Evolutionary conservation across 768 basidiomycete genomes (phyloP).

Genomic region (Termitomyces sp.): DNA sequence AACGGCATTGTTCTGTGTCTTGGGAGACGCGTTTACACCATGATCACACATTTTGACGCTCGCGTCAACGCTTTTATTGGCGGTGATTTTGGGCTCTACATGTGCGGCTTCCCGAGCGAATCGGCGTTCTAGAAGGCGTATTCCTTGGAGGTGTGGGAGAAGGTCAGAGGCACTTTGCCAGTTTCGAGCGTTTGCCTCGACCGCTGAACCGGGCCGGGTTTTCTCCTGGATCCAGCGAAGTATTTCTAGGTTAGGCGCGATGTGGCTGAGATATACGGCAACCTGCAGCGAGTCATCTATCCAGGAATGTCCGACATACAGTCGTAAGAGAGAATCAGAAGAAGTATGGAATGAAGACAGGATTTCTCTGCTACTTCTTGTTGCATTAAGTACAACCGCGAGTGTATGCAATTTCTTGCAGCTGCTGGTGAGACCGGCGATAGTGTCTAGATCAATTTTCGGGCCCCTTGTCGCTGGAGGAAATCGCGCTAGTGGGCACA

Average conservation of each 20-base stretch:
- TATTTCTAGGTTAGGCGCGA: slow-evolving; percentile 64
- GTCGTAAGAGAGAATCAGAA: slow-evolving; percentile 60
- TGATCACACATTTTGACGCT: slow-evolving; percentile 24
- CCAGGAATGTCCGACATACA: slow-evolving; percentile 76
- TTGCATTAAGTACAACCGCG: slow-evolving; percentile 59
- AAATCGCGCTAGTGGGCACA: slow-evolving; percentile 68
- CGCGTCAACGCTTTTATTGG: slow-evolving; percentile 46
- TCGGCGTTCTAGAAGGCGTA: slow-evolving; percentile 58
- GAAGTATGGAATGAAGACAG: slow-evolving; percentile 43
- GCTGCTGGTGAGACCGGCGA: slow-evolving; percentile 48
- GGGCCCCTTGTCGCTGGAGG: slow-evolving; percentile 45
- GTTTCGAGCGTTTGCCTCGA: slow-evolving; percentile 57
- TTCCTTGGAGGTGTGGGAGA: slow-evolving; percentile 65
- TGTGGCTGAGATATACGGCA: slow-evolving; percentile 69
- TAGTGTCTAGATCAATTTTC: slow-evolving; percentile 55
- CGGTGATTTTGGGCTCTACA: slow-evolving; percentile 21
- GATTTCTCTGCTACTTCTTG: slow-evolving; percentile 35
- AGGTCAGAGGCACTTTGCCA: slow-evolving; percentile 69
- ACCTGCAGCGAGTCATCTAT: slow-evolving; percentile 62
- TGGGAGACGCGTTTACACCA: slow-evolving; percentile 25
- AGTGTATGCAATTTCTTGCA: slow-evolving; percentile 64
- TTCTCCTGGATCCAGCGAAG: slow-evolving; percentile 78
- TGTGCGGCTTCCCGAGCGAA: slow-evolving; percentile 21
- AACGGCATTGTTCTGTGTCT: slow-evolving; percentile 24
- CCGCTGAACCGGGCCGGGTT: slow-evolving; percentile 62